A percentile compares a stretch with the other conserved stretches of the same genome.
phyloP scores from a whole-genome alignment of 176 grass and related monocot species.

The Puccinellia tenuiflora region DNA sequence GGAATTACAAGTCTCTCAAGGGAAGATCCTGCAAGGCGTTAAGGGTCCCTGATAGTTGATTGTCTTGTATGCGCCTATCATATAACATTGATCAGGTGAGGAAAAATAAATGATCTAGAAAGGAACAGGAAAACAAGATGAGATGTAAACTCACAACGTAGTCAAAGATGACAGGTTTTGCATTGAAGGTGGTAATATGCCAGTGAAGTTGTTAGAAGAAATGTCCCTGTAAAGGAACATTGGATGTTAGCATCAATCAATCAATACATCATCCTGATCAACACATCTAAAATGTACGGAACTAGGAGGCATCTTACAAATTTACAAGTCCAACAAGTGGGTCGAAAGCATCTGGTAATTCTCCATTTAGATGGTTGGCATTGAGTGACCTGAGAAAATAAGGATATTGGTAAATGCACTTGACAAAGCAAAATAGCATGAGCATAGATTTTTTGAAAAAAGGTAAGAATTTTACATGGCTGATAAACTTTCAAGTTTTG shows the following conservation, averaged over 20 bases:
- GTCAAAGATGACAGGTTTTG: slow-evolving; percentile 80
- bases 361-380: slow-evolving; percentile 63
- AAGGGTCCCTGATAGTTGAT: slow-evolving; percentile 74
- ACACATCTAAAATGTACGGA: not conserved
- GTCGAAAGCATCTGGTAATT: slow-evolving; percentile 77
- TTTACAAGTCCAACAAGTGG: slow-evolving; percentile 68
- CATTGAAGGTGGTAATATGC: slow-evolving; percentile 68
- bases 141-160: slow-evolving; percentile 59
- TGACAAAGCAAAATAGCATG: not conserved
- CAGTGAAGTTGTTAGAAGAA: slow-evolving; percentile 79
- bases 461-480: slow-evolving; percentile 60
- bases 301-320: slow-evolving; percentile 54
- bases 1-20: slow-evolving; percentile 72
- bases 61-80: slow-evolving; percentile 73
- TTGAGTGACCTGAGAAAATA: slow-evolving; percentile 76
- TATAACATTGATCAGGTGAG: not conserved
- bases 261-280: not conserved
- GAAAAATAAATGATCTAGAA: not conserved
- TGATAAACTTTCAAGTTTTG: slow-evolving; percentile 54
- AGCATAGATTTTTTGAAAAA: not conserved
- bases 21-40: slow-evolving; percentile 76
- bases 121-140: not conserved
- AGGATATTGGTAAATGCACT: not conserved
- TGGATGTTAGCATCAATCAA: slow-evolving; percentile 17
- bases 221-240: slow-evolving; percentile 53